Evolutionary conservation across 208 protist genomes (phyloP).

Genomic region (Blechomonas ayalai): DNA sequence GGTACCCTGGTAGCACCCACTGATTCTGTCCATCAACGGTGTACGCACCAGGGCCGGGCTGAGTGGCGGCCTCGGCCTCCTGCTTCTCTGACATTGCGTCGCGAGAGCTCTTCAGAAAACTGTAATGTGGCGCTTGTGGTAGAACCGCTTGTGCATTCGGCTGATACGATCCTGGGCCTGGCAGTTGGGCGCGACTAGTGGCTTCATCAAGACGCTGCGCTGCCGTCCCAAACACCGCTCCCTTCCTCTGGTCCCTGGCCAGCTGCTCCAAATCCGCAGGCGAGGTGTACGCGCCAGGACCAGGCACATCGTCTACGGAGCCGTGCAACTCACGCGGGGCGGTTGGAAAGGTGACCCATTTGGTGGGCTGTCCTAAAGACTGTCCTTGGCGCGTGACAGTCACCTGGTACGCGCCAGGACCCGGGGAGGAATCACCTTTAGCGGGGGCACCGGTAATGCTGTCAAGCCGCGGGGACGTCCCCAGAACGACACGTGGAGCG

Average conservation of each 20-base stretch:
- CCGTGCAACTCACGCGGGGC: slow-evolving; percentile 8
- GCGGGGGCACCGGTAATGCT: not conserved
- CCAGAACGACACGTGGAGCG: slow-evolving; percentile 1
- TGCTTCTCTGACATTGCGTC: too few relatives aligned
- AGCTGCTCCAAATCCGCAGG: too few relatives aligned
- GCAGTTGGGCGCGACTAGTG: slow-evolving; percentile 4
- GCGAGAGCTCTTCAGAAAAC: too few relatives aligned
- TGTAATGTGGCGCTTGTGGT: too few relatives aligned
- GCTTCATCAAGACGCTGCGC: slow-evolving; percentile 9
- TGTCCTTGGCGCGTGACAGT: slow-evolving; percentile 5
- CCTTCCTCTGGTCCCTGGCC: too few relatives aligned
- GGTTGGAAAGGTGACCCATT: slow-evolving; percentile 9
- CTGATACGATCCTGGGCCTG: slow-evolving; percentile 18
- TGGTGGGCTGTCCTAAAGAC: not conserved
- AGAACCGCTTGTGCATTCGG: too few relatives aligned
- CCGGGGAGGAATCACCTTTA: slow-evolving; percentile 4
- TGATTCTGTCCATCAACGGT: too few relatives aligned
- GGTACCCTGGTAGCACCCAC: too few relatives aligned
- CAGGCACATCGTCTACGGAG: slow-evolving; percentile 19
- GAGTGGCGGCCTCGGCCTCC: too few relatives aligned
- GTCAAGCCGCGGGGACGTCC: slow-evolving; percentile 4
- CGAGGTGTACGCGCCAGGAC: slow-evolving; percentile 31
- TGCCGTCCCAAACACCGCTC: slow-evolving; percentile 15
- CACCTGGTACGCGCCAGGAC: slow-evolving; percentile 40
- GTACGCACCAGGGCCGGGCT: slow-evolving; percentile 17